These are phyloP conservation scores for Capsicum pubescens DNA, from an alignment of 257 asterid species.

Conservation along the genomic window DNA sequence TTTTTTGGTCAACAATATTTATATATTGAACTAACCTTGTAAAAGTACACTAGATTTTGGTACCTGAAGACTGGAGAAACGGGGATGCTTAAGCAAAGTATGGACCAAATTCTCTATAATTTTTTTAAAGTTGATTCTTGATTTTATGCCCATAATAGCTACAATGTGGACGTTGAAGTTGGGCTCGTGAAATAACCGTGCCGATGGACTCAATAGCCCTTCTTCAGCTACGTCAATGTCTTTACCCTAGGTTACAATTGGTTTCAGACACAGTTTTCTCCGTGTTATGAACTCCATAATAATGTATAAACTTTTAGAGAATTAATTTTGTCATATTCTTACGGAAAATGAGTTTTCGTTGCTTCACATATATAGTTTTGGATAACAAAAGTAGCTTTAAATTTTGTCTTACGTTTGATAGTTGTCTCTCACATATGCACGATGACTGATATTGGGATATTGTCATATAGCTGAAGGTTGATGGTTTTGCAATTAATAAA, in stretches of 20 bases:
- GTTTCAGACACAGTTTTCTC: constrained; percentile 2
- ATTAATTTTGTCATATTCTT: neutral
- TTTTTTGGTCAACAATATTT: neutral
- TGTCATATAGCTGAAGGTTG: too few species aligned
- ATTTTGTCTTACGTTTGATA: neutral
- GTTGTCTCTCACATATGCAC: too few species aligned
- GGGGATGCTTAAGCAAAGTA: constrained; percentile 29
- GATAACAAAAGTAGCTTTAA: neutral
- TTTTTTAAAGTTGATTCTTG: neutral
- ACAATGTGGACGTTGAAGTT: neutral
- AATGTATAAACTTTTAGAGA: too few species aligned
- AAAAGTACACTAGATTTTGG: neutral
- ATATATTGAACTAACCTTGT: too few species aligned
- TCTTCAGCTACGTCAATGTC: neutral
- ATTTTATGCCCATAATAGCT: neutral
- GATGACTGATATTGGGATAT: too few species aligned
- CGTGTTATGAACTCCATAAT: neutral
- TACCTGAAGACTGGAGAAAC: constrained; percentile 25
- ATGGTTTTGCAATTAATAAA: neutral
- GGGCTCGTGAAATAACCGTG: constrained; percentile 29
- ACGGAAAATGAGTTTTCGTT: neutral
- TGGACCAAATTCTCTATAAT: neutral
- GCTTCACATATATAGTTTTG: neutral
- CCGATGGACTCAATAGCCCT: constrained; percentile 9
- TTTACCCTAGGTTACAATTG: neutral